Percentiles rank a stretch among this genome's conserved stretches.
Conservation (phyloP, 75 land plant species). For the Chamaecyparis obtusa region DNA sequence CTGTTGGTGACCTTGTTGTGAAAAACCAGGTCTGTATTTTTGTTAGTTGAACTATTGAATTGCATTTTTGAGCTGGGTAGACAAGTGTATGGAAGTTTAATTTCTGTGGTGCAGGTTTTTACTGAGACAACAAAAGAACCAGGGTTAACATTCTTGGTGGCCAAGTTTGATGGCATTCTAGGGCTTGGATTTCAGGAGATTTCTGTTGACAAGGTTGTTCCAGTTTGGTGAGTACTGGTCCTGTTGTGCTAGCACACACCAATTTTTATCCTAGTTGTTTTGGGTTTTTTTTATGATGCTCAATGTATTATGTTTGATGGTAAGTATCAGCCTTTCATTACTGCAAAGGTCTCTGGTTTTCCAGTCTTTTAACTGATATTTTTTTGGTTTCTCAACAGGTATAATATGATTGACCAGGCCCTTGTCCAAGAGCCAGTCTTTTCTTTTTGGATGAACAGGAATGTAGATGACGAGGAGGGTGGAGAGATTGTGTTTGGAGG, state of each 20-base stretch:
- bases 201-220: constrained; percentile 67
- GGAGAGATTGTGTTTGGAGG: constrained; percentile 96
- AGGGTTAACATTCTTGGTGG: constrained; percentile 62
- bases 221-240: constrained; percentile 61
- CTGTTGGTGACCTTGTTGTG: constrained; percentile 68
- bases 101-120: constrained; percentile 50
- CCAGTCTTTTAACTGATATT: neutral
- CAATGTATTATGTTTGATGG: neutral
- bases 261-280: neutral
- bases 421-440: constrained; percentile 68
- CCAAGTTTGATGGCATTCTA: constrained; percentile 92
- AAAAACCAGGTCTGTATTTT: constrained; percentile 49
- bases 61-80: neutral
- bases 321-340: neutral
- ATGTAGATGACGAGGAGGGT: constrained; percentile 56
- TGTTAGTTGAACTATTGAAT: neutral
- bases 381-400: constrained; percentile 40
- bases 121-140: constrained; percentile 84
- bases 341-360: neutral
- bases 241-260: neutral
- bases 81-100: neutral
- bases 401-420: constrained; percentile 74
- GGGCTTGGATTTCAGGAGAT: constrained; percentile 95
- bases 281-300: neutral
- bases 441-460: constrained; percentile 89